phyloP scores from a whole-genome alignment of 148 eudicot species.

The Fagopyrum esculentum region DNA sequence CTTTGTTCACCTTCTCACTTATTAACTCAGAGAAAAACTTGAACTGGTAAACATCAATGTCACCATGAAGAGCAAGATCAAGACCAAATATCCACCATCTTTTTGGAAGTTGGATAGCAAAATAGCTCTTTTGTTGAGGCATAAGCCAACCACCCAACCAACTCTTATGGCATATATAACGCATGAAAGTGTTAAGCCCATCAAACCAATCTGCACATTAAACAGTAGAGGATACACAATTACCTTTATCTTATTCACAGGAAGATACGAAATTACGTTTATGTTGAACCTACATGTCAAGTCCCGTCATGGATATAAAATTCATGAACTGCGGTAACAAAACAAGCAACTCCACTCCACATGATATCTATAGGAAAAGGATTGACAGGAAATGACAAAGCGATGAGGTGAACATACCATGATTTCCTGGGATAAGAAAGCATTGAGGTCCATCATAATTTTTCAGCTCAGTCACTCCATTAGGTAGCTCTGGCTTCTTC shows the following conservation, averaged over 20 bases:
- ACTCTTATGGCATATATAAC: slow-evolving; percentile 95
- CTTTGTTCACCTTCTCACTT: slow-evolving; percentile 56
- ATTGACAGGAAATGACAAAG: not conserved
- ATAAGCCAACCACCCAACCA: slow-evolving; percentile 99
- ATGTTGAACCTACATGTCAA: not conserved
- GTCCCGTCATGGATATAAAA: not conserved
- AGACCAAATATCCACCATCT: slow-evolving; percentile 99
- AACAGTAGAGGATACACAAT: slow-evolving; percentile 11
- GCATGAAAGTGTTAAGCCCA: slow-evolving; percentile 92
- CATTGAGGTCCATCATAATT: slow-evolving; percentile 94
- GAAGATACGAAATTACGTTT: not conserved
- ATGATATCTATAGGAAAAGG: not conserved
- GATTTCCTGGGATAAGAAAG: slow-evolving; percentile 96
- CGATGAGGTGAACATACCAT: slow-evolving; percentile 42
- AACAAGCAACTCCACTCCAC: not conserved
- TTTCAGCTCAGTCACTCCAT: slow-evolving; percentile 57
- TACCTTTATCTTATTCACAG: not conserved
- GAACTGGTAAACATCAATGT: slow-evolving; percentile 96
- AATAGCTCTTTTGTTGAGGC: slow-evolving; percentile 97
- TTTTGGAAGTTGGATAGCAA: slow-evolving; percentile 83
- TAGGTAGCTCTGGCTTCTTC: slow-evolving; percentile 88
- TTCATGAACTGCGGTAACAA: not conserved
- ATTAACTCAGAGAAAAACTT: slow-evolving; percentile 86
- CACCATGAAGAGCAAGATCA: slow-evolving; percentile 90
- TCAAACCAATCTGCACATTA: slow-evolving; percentile 78